phyloP scores from a whole-genome alignment of 208 protist species.

The Acanthamoeba castellanii region DNA sequence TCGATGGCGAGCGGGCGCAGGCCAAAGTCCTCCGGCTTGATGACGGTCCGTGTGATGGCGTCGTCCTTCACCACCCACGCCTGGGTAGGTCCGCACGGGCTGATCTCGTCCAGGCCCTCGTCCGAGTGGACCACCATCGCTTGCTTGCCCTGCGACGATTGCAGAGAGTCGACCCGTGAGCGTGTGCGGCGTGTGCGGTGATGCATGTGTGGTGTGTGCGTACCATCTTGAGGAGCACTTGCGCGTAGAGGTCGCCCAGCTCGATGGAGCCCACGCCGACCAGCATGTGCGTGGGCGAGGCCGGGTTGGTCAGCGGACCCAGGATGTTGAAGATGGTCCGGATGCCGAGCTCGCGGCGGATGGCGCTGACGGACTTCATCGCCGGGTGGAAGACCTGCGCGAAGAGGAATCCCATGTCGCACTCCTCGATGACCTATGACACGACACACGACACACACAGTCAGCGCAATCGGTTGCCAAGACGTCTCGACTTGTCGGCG shows the following conservation, averaged over 20 bases:
- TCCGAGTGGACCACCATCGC: slow-evolving; percentile 75
- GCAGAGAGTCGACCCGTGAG: neutral
- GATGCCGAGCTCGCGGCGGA: slow-evolving; percentile 64
- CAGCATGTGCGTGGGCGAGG: slow-evolving; percentile 54
- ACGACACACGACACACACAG: no score
- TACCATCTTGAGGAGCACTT: slow-evolving; percentile 26
- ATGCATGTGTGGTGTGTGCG: no score
- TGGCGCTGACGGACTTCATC: slow-evolving; percentile 47
- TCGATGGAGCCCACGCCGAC: slow-evolving; percentile 41
- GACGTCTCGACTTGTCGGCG: no score
- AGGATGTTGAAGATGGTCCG: slow-evolving; percentile 67
- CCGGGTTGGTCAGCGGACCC: slow-evolving; percentile 61
- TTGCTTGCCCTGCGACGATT: slow-evolving; percentile 9
- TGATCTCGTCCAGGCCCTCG: slow-evolving; percentile 74
- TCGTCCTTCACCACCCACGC: slow-evolving; percentile 54
- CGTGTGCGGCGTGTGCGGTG: no score
- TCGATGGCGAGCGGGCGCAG: neutral
- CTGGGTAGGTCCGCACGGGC: slow-evolving; percentile 55
- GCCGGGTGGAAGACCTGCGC: slow-evolving; percentile 69
- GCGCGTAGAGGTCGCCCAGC: slow-evolving; percentile 47
- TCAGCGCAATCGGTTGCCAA: no score
- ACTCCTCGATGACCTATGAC: slow-evolving; percentile 33
- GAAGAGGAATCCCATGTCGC: slow-evolving; percentile 69
- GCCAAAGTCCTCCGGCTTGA: slow-evolving; percentile 44
- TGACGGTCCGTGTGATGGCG: neutral